A percentile compares a stretch with the other conserved stretches of the same genome.
Conservation (phyloP, 257 asterid species). For the Capsicum chinense region DNA sequence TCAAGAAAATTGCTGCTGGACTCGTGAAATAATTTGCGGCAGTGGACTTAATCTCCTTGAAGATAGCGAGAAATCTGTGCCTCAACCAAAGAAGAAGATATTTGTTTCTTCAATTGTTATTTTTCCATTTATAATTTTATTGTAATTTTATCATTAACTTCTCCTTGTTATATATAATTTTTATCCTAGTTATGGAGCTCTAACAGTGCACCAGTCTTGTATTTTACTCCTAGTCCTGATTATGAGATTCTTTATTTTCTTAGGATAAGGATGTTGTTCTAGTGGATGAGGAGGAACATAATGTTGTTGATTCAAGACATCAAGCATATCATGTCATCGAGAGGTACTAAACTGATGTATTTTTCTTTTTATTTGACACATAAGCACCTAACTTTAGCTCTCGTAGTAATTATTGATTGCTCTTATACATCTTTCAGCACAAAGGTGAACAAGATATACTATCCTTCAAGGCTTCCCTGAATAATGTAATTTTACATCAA, state of each 20-base stretch:
- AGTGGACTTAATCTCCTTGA: no score
- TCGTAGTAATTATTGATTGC: slow-evolving; percentile 23
- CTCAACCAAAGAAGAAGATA: no score
- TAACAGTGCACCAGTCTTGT: background rate
- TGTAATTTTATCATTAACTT: background rate
- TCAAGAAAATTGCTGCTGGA: no score
- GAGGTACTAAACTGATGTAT: slow-evolving; percentile 26
- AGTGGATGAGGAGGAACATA: slow-evolving; percentile 81
- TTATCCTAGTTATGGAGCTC: slow-evolving; percentile 10
- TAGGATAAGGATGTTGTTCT: slow-evolving; percentile 57
- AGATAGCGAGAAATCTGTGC: no score
- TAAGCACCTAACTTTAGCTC: slow-evolving; percentile 14
- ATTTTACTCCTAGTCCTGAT: background rate
- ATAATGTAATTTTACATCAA: background rate
- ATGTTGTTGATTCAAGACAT: slow-evolving; percentile 42
- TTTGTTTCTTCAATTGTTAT: no score
- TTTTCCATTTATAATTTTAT: no score
- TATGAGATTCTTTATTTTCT: slow-evolving; percentile 22
- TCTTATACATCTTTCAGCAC: slow-evolving; percentile 39
- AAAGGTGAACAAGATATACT: slow-evolving; percentile 57
- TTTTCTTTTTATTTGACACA: slow-evolving; percentile 8
- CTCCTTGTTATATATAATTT: background rate
- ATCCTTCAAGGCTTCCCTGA: slow-evolving; percentile 60
- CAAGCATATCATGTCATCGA: slow-evolving; percentile 44
- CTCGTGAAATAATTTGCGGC: no score